phyloP scores from a whole-genome alignment of 495 filamentous ascomycete genomes.

The Aspergillus bertholletiae region DNA sequence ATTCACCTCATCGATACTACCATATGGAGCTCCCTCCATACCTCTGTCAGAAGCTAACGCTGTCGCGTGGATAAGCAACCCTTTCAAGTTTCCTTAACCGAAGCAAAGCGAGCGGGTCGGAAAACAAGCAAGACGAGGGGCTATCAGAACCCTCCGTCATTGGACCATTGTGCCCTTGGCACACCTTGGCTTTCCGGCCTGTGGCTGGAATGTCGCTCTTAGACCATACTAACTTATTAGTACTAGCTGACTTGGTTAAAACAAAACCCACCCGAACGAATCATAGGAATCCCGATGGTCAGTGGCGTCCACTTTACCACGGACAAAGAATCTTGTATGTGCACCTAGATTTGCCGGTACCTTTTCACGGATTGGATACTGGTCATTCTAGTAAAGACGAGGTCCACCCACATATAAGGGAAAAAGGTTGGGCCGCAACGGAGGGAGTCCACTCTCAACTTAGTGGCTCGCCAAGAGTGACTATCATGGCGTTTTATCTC shows the following conservation, averaged over 20 bases:
- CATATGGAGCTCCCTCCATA: background rate
- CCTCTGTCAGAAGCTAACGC: no score
- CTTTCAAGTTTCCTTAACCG: background rate
- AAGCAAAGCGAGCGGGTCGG: constrained; percentile 5
- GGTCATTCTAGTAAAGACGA: no score
- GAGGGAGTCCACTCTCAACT: background rate
- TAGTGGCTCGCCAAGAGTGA: background rate
- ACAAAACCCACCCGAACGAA: no score
- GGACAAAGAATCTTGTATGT: no score
- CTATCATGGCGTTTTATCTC: background rate
- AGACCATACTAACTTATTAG: no score
- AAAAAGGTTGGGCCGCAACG: background rate
- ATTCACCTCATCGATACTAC: background rate
- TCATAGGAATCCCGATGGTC: no score
- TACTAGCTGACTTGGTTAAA: no score
- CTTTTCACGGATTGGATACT: no score
- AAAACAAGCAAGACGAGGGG: background rate
- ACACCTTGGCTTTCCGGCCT: constrained; percentile 3
- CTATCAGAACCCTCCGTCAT: background rate
- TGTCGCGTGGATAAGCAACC: background rate
- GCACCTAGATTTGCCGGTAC: no score
- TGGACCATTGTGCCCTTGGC: background rate
- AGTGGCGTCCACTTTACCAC: no score
- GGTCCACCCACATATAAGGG: no score
- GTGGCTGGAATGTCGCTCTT: background rate